These are phyloP conservation scores for barrel medic (Medicago truncatula) DNA, from an alignment of 306 rosid genomes.

Conservation along the genomic window MtrunA17r5.0-ANR NC_053048.1:50667001-50667500, in stretches of 20 bases:
- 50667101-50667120: constrained; percentile 69
- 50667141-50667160: constrained; percentile 30
- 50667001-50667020: constrained; percentile 4
- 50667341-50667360: not conserved
- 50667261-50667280: constrained; percentile 75
- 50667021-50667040: constrained; percentile 50
- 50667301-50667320: constrained; percentile 5
- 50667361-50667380: constrained; percentile 27
- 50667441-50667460: no score
- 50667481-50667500: no score
- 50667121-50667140: constrained; percentile 74
- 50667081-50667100: constrained; percentile 58
- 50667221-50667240: constrained; percentile 74
- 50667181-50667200: constrained; percentile 12
- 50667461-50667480: no score
- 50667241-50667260: constrained; percentile 74
- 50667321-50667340: constrained; percentile 2
- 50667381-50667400: not conserved
- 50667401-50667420: not conserved
- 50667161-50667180: constrained; percentile 25
- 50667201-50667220: constrained; percentile 52
- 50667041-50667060: constrained; percentile 58
- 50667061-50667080: constrained; percentile 78
- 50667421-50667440: not conserved
- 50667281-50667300: constrained; percentile 32